Evolutionary conservation across 202 grass and related monocot genomes (phyloP).

Genomic region (Musa balbisiana): DNA sequence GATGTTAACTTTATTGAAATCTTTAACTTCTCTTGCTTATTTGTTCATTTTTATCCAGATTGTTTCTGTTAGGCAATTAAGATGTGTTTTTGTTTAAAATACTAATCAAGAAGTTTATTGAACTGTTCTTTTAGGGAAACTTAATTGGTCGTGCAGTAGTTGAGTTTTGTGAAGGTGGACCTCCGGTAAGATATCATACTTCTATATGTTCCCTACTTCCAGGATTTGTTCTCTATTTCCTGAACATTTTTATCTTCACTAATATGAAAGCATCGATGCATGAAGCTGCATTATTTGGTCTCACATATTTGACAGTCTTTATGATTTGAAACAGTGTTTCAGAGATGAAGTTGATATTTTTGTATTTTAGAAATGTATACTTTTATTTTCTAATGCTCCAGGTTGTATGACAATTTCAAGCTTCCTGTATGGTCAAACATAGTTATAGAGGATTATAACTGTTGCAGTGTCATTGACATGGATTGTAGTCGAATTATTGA

Average conservation of each 20-base stretch:
- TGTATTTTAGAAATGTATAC: neutral
- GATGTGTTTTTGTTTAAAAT: neutral
- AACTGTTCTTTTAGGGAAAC: constrained; percentile 55
- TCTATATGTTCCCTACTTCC: neutral
- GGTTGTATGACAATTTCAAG: too few relatives aligned
- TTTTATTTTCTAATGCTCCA: too few relatives aligned
- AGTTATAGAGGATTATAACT: too few relatives aligned
- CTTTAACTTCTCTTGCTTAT: neutral
- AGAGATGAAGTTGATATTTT: neutral
- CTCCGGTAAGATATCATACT: constrained; percentile 43
- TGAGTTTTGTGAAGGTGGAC: constrained; percentile 56
- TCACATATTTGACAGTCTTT: neutral
- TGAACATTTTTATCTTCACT: too few relatives aligned
- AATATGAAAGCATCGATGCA: too few relatives aligned
- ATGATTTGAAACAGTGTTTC: neutral
- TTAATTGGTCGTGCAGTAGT: constrained; percentile 79
- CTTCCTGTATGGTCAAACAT: too few relatives aligned
- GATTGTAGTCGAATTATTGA: too few relatives aligned
- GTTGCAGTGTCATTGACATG: too few relatives aligned
- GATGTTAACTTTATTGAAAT: neutral
- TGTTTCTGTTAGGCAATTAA: constrained; percentile 10
- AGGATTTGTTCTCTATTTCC: neutral
- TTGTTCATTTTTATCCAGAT: neutral
- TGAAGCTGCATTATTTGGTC: neutral
- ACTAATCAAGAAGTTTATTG: neutral